phyloP scores from a whole-genome alignment of 106 monocot species.

The Allium sativum region DNA sequence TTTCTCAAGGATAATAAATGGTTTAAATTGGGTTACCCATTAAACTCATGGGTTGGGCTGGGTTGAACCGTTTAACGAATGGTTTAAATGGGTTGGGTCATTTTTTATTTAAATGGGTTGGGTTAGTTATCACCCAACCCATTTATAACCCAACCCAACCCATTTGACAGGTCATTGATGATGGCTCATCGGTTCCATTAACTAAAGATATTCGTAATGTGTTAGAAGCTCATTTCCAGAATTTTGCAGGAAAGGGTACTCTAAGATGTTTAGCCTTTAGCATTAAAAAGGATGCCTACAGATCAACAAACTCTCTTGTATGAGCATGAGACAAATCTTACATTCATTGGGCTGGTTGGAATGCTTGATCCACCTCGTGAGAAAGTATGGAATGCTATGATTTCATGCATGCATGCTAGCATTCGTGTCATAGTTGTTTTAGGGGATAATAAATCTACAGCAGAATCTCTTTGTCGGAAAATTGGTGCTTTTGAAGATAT shows the following conservation, averaged over 20 bases:
- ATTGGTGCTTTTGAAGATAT: constrained; percentile 93
- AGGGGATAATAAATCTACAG: constrained; percentile 98
- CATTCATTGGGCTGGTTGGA: constrained; percentile 98
- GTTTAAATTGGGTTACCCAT: too few relatives aligned
- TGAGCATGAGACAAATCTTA: constrained; percentile 91
- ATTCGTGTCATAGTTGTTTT: constrained; percentile 99
- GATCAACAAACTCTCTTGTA: constrained; percentile 70
- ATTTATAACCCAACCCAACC: too few relatives aligned
- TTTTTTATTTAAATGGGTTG: constrained; percentile 97
- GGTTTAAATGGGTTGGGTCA: too few relatives aligned
- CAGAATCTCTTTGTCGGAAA: constrained; percentile 88
- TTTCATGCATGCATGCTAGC: constrained; percentile 94
- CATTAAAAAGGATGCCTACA: constrained; percentile 78
- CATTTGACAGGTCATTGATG: too few relatives aligned
- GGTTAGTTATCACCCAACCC: too few relatives aligned
- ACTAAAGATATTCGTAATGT: constrained; percentile 79
- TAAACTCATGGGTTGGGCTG: too few relatives aligned
- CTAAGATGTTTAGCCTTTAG: constrained; percentile 97
- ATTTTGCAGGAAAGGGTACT: constrained; percentile 88
- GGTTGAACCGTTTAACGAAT: too few relatives aligned
- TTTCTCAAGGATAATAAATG: too few relatives aligned
- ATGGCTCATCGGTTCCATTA: constrained; percentile 92
- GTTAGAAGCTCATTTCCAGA: constrained; percentile 74
- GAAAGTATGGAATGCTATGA: constrained; percentile 85
- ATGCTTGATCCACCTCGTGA: constrained; percentile 99